Base-by-base conservation (phyloP, 306 rosid genomes). In the Quercus agrifolia region DNA sequence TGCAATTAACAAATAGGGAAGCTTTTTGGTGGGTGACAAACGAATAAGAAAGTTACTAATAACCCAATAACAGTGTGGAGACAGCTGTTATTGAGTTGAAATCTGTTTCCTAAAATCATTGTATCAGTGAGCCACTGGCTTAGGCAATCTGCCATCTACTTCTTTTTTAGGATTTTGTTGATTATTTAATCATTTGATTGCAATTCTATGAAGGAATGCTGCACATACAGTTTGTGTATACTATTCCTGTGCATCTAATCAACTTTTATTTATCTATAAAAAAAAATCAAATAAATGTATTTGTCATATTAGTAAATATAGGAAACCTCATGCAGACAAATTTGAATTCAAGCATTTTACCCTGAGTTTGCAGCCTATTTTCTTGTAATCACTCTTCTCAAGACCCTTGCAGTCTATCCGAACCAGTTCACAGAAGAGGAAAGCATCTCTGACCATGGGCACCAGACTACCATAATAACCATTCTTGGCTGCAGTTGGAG, bases 391-490 rank as follows among this genome's bases (percentile, higher is more conserved):
- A 68, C 89, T 95, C 90, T 52, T 92, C 86, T 90, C 93, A 51
- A 95, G 97, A 51, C 98, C 92, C 33, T 85, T 83, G 57, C 98
- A 92, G 77, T 95, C 98, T 73, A 92, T 91, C 83, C 98, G 91
- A 52, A 91, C 84, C 86, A 92, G 71, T 80, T 95, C 98, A 67
- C 81, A 59, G 5, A 75, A 54, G 74, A 88, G 88, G 80, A 95
- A 95, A 66, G 93, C 98, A 84, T 95, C 99, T 88, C 97, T 88
- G 80, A 90, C 97, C 99, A 91, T 92, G 56, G 95, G 87, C 77
- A 92, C 90, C 86, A 95, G 86, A 81, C 78, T 79, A 78, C 91
- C 92, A 68, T 92, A 91, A 78, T 89, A 95, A 33, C 98, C 96
- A 82, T 92, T 95, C 83, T 87, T 93, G n/a, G 94, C 98, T 91